Evolutionary conservation across 805 yeast species (phyloP).

Genomic region (Wickerhamomyces bovis): DNA sequence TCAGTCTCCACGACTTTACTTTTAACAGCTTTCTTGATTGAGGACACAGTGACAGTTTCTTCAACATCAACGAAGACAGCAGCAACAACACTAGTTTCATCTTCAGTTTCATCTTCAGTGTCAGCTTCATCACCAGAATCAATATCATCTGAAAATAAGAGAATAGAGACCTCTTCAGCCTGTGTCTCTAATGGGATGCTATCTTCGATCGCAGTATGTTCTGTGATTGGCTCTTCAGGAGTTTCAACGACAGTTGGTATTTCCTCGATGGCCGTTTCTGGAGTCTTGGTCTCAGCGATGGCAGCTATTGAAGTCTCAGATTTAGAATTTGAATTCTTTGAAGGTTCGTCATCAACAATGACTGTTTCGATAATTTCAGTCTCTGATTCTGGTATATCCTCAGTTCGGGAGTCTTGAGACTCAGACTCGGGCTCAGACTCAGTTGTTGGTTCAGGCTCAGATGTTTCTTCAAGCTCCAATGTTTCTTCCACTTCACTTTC

Average conservation of each 20-base stretch:
- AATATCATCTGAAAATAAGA: background rate
- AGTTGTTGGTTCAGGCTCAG: background rate
- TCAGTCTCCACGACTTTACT: background rate
- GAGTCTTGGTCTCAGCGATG: background rate
- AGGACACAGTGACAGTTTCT: background rate
- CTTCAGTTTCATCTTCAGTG: background rate
- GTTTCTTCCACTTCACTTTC: background rate
- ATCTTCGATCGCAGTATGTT: background rate
- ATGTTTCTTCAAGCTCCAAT: background rate
- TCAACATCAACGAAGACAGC: background rate
- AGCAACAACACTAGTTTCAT: background rate
- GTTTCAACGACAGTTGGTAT: background rate
- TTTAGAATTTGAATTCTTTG: background rate
- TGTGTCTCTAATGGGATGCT: background rate
- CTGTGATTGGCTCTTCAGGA: background rate
- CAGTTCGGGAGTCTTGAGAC: background rate
- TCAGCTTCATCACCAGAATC: conserved; percentile 2
- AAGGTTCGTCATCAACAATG: background rate
- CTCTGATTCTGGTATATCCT: background rate
- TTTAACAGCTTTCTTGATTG: background rate
- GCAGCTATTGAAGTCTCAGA: background rate
- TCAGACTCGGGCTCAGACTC: background rate
- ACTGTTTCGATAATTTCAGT: background rate
- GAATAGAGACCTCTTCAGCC: background rate
- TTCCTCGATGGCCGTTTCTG: background rate